Conservation (phyloP, 208 protist species). For the Leishmania mexicana region DNA sequence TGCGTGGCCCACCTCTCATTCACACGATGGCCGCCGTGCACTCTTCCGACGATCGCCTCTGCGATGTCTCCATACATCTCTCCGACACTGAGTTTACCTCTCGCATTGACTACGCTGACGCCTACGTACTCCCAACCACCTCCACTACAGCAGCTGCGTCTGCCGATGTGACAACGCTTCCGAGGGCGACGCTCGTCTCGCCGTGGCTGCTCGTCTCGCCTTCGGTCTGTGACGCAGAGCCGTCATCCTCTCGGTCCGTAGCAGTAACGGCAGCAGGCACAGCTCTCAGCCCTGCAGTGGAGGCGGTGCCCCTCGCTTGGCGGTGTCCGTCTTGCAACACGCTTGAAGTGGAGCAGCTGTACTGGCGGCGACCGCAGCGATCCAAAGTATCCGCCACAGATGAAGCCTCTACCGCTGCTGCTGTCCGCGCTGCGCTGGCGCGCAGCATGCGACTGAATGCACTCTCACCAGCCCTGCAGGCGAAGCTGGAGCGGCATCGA, state of each 20-base stretch:
- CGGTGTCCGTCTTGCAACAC: conserved; percentile 43
- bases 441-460: conserved; percentile 6
- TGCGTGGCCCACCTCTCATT: neutral
- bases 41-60: neutral
- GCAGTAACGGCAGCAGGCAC: neutral
- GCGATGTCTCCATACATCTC: conserved; percentile 25
- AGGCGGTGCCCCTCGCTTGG: conserved; percentile 48
- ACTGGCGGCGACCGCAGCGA: conserved; percentile 19
- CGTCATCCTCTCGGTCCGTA: neutral
- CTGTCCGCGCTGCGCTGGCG: conserved; percentile 7
- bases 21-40: neutral
- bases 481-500: conserved; percentile 24
- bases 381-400: neutral
- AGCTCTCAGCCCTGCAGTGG: neutral
- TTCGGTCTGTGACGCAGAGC: neutral
- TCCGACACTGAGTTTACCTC: conserved; percentile 50
- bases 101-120: conserved; percentile 37
- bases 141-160: neutral
- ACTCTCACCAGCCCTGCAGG: conserved; percentile 18
- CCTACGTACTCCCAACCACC: conserved; percentile 46
- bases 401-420: neutral
- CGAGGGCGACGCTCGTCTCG: conserved; percentile 25
- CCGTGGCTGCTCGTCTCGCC: conserved; percentile 38
- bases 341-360: conserved; percentile 44
- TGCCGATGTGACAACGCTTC: conserved; percentile 3